Percentiles rank a stretch among this genome's conserved stretches.
Evolutionary conservation across 129 eudicot genomes (phyloP).

Genomic region (Helianthus tuberosus): DNA sequence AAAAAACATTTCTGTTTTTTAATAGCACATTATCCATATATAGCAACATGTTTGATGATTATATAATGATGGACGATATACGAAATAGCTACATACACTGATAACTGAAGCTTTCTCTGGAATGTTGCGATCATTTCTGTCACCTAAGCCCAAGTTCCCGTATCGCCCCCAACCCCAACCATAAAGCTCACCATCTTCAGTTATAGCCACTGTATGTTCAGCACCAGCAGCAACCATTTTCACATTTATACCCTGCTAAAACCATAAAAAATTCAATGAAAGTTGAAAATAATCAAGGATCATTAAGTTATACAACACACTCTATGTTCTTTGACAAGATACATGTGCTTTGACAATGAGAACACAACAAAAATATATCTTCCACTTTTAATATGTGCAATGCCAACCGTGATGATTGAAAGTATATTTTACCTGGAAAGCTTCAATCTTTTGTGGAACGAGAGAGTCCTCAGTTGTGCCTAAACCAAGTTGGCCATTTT

Average conservation of each 20-base stretch:
- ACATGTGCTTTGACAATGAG: not conserved
- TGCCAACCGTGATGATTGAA: conserved; percentile 8
- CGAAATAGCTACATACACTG: conserved; percentile 48
- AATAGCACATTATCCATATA: not conserved
- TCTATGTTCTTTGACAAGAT: too few species aligned
- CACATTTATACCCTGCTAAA: conserved; percentile 70
- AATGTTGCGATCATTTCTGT: conserved; percentile 81
- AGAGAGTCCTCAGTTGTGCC: conserved; percentile 92
- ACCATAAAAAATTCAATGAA: conserved; percentile 19
- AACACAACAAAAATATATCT: not conserved
- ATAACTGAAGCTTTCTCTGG: conserved; percentile 73
- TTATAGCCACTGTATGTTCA: conserved; percentile 96
- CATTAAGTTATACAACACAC: not conserved
- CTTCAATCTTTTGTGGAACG: conserved; percentile 83
- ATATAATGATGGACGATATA: not conserved
- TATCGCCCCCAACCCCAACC: conserved; percentile 99
- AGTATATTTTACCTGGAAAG: conserved; percentile 63
- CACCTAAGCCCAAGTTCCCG: conserved; percentile 98
- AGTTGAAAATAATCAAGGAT: not conserved
- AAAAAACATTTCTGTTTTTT: too few species aligned
- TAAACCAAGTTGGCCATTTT: conserved; percentile 98
- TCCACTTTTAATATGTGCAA: not conserved
- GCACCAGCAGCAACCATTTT: conserved; percentile 99
- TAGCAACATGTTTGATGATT: conserved; percentile 2
- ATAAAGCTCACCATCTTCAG: conserved; percentile 89